Base-by-base conservation (phyloP, 352 stramenopile species). In the Phytophthora citricola region DNA sequence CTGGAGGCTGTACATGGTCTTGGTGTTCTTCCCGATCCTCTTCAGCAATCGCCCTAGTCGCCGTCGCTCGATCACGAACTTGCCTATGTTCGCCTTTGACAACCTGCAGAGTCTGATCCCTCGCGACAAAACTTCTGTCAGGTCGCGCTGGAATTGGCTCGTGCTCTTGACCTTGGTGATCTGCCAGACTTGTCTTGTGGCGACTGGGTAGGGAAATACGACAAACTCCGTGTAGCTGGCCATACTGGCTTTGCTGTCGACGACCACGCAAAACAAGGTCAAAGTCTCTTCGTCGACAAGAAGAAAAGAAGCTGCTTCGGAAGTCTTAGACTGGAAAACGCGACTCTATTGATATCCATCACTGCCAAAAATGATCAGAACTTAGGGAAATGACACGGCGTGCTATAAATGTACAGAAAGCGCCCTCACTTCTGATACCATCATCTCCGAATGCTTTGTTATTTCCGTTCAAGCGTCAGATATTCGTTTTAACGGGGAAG, bases 1-100 rank as follows among this genome's bases (percentile, higher is more conserved):
- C 10, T 55, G 32, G 5, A 63, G 29, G 1, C 34, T 56, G 1
- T 17, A 29, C 26, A 39, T 54, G 22, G n/a, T 34, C n/a, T 36
- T 41, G 15, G 53, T 48, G 14, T 54, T 62, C 41, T 62, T 54
- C 17, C 15, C 40, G 2, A 63, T 12, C 31, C 34, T 17, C 38
- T 54, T 56, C 24, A 57, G n/a, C 8, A 50, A 17, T 26, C 48
- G 32, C 44, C 34, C 31, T 24, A 31, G 32, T 27, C 54, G 41
- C 10, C 52, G 14, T 14, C 44, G 43, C 14, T 38, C 54, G 32
- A 31, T 15, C 20, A 62, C 6, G 22, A 47, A 47, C 43, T 26
- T 44, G 22, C 11, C 24, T n/a, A 54, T 54, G 29, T 45, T 39
- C 9, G 31, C 22, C 12, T 40, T 48, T 10, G 43, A 52, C 26